Evolutionary conservation across 169 alveolate genomes (phyloP), one percentile per base, ranked within the genome.

Genomic region (Ichthyophthirius multifiliis): DNA sequence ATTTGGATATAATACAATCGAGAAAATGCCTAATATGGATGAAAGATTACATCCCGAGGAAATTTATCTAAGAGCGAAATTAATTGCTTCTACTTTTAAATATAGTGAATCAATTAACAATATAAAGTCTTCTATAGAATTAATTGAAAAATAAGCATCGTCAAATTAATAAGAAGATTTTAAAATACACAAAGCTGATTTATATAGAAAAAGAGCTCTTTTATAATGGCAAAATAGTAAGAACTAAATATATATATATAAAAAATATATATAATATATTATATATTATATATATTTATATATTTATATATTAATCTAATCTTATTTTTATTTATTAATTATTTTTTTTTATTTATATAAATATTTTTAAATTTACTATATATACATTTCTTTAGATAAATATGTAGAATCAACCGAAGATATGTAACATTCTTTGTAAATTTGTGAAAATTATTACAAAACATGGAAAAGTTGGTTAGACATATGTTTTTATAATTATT

Each of bases 391-490:
- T 27, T 55, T 16, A 55, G 71, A 55, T 15, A 55, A 55, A 55
- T 55, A 55, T n/a, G 23, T 55, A 0, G 71, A 55, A 55, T 16
- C 71, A 5, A 55, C 71, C 9, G 71, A 55, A 55, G 71, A 55
- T 7, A 55, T 55, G 71, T 23, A 55, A 55, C 23, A 55, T 12
- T 27, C 43, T 55, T 27, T 55, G 13, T 27, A 27, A 55, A 55
- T 39, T 55, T 55, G 71, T 23, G 71, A 55, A 10, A 55, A 34
- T 55, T 55, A 55, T 23, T 55, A 55, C 15, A 55, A 55, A 23
- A 55, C 71, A 10, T 55, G 71, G 71, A 55, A 55, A 23, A 55
- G 71, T 7, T 55, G 71, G 71, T 55, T 55, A 10, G 71, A 39
- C 12, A 55, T 55, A 16, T 55, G 71, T 6, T 55, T 55, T 39